Conservation (phyloP, 139 green algal species). For the Chlorella sp. region DNA sequence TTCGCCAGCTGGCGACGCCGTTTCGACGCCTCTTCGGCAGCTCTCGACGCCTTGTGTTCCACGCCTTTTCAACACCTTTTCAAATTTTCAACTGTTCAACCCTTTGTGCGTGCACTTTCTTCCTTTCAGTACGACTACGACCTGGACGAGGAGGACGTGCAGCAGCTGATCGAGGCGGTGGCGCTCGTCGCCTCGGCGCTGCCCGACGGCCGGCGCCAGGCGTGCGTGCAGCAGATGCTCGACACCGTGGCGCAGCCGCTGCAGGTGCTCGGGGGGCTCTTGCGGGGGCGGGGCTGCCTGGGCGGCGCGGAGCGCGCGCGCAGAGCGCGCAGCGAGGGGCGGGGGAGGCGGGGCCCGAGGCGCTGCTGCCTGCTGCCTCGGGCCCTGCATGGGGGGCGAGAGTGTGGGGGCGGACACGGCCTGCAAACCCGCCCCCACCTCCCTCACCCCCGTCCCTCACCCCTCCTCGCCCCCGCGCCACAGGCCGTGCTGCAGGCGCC, state of each 20-base stretch:
- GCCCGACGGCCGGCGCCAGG: slow-evolving; percentile 37
- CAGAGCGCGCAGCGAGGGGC: slow-evolving; percentile 1
- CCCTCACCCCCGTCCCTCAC: background rate
- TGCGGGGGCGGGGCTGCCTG: too few species aligned
- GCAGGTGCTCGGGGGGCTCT: slow-evolving; percentile 4
- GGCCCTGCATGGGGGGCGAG: too few species aligned
- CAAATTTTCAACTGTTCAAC: too few species aligned
- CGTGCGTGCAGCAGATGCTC: slow-evolving; percentile 50
- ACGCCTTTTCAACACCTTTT: too few species aligned
- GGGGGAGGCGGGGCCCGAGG: background rate
- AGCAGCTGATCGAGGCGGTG: slow-evolving; percentile 55
- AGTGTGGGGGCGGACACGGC: slow-evolving; percentile 22
- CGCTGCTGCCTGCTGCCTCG: too few species aligned
- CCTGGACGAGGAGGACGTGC: slow-evolving; percentile 65
- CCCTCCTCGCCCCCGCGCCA: background rate
- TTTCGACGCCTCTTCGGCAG: too few species aligned
- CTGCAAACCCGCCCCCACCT: background rate
- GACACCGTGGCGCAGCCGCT: slow-evolving; percentile 54
- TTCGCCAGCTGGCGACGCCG: too few species aligned
- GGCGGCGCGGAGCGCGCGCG: too few species aligned
- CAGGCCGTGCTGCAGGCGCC: slow-evolving; percentile 16
- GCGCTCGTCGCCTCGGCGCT: slow-evolving; percentile 40
- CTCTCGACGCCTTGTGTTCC: too few species aligned
- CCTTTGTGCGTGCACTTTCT: too few species aligned
- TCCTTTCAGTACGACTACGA: slow-evolving; percentile 13